These are phyloP conservation scores for Penicillium sp. DNA, from an alignment of 2,329 filamentous ascomycete genomes.

Conservation along the genomic window DNA sequence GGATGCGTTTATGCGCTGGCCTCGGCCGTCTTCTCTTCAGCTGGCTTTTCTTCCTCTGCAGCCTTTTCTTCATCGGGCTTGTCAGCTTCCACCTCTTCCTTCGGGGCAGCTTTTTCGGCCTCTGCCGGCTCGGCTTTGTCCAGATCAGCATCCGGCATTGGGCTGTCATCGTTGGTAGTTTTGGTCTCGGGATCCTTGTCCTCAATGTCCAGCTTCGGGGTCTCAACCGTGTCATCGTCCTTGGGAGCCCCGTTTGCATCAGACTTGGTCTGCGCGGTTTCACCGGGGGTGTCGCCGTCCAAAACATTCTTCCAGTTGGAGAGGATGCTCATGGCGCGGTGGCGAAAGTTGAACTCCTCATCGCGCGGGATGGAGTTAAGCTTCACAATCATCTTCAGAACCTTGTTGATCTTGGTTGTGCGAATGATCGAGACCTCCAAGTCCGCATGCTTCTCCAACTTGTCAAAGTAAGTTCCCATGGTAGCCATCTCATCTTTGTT, in stretches of 20 bases:
- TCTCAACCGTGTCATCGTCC: constrained; percentile 31
- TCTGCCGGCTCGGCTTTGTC: constrained; percentile 24
- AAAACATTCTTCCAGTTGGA: constrained; percentile 83
- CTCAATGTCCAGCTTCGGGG: constrained; percentile 29
- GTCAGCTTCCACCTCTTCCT: constrained; percentile 34
- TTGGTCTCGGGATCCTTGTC: constrained; percentile 34
- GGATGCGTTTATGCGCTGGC: constrained; percentile 20
- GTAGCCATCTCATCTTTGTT: constrained; percentile 60
- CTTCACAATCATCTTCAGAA: constrained; percentile 90
- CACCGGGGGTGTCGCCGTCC: constrained; percentile 50
- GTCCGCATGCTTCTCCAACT: constrained; percentile 73
- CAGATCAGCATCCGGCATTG: constrained; percentile 36
- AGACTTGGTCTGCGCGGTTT: constrained; percentile 41
- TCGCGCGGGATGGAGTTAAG: constrained; percentile 79
- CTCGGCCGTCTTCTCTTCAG: constrained; percentile 26
- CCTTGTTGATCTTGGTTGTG: constrained; percentile 95
- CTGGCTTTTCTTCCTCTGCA: background rate
- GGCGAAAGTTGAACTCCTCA: constrained; percentile 82
- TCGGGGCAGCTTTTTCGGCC: constrained; percentile 21
- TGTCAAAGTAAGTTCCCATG: constrained; percentile 48
- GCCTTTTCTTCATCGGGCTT: constrained; percentile 26
- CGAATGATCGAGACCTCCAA: constrained; percentile 86
- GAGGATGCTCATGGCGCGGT: constrained; percentile 71
- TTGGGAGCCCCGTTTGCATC: constrained; percentile 41
- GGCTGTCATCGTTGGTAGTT: constrained; percentile 32